These are phyloP conservation scores for Guadua angustifolia DNA, from an alignment of 176 grass and related monocot genomes.

Conservation along the genomic window DNA sequence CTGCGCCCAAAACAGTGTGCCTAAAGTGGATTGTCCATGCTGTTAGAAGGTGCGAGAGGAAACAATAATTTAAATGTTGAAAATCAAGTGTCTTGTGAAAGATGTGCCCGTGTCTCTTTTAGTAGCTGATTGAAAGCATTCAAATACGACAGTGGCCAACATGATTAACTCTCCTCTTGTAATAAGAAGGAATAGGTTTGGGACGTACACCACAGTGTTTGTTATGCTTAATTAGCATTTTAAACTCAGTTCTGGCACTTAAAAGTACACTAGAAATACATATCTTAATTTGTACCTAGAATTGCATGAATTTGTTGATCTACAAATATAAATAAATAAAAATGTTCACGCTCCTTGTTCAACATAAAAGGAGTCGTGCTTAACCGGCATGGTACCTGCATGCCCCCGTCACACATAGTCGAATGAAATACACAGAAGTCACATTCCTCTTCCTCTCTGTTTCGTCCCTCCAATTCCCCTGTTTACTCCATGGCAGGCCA, in stretches of 20 bases:
- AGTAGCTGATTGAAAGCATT: not conserved
- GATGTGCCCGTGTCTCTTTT: not conserved
- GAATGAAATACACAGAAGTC: not conserved
- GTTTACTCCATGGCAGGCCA: not conserved
- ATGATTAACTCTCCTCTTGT: not conserved
- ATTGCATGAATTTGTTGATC: too few relatives aligned
- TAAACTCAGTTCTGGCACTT: not conserved
- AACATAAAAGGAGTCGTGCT: too few relatives aligned
- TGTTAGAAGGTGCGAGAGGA: not conserved
- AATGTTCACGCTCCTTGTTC: too few relatives aligned
- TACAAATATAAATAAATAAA: too few relatives aligned
- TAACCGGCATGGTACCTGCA: not conserved
- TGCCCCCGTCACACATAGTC: conserved; percentile 3
- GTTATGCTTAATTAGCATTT: not conserved
- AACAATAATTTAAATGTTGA: not conserved
- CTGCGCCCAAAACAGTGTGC: too few relatives aligned
- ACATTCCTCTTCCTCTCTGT: not conserved
- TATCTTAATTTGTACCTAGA: not conserved
- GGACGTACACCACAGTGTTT: not conserved
- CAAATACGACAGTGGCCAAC: not conserved
- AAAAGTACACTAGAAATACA: not conserved
- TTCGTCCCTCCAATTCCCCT: not conserved
- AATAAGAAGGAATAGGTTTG: not conserved
- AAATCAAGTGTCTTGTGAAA: not conserved
- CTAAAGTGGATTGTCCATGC: too few relatives aligned